Evolutionary conservation across 257 asterid species (phyloP), one percentile per base, ranked within the genome.

Genomic region (Schizonepeta tenuifolia): DNA sequence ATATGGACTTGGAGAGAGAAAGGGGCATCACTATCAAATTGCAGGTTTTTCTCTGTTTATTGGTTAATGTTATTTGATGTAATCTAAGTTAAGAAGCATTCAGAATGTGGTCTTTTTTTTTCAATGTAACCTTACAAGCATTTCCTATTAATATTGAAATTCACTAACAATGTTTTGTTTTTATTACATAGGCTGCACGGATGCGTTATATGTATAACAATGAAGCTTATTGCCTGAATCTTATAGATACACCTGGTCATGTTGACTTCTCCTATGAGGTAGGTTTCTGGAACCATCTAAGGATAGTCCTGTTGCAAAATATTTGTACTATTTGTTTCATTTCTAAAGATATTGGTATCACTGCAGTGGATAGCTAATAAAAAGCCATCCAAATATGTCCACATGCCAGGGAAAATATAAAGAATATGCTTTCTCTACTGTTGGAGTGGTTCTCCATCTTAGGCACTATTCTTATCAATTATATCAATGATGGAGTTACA

Each of bases 221-320:
- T 68, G 89, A 88, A 81, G 87, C 98, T 64, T 88, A 90, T 80
- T 92, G 98, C 85, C 87, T 95, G 80, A 95, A 95, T 80, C 99
- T 95, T 61, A 95, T 95, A 61, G 99, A 95, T 69, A 95, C 99
- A 66, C 99, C 99, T 7, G 99, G 99, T 47, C 99, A 95, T 70
- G 99, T 95, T 64, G 99, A 95, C 83, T 95, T 95, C 89, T 95
- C 99, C n/a, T 95, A 95, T 77, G 99, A 95, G 98, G 98, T 92
- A 88, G 68, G 77, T 74, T 67, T 75, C 67, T 67, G 41, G 38
- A 50, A 61, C 55, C 49, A 22, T 44, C 71, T 26, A 61, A 58
- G 21, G 74, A 15, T 47, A 36, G 15, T 64, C 46, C 7, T 65
- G 9, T 38, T 63, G 35, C 51, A 28, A 49, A 49, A 55, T 28